phyloP scores from a whole-genome alignment of 139 green algal genomes.

The Closterium sp. region DNA sequence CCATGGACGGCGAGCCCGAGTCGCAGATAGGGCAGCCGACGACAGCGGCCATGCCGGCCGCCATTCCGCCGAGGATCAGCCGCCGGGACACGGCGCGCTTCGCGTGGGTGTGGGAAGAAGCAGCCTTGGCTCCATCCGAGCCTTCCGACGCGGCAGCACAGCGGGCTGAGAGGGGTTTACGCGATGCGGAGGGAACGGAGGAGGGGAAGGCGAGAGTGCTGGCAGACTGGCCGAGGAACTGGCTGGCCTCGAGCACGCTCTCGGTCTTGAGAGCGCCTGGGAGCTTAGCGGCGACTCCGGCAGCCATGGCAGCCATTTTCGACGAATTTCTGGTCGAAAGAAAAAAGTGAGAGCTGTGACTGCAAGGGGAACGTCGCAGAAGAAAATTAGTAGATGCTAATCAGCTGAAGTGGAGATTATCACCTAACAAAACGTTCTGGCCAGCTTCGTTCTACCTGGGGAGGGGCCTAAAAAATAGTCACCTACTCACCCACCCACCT shows the following conservation, averaged over 20 bases:
- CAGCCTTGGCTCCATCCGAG: background rate
- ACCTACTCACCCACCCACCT: background rate
- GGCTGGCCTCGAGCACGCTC: background rate
- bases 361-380: background rate
- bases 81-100: background rate
- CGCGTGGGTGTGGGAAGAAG: background rate
- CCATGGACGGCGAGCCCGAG: background rate
- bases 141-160: background rate
- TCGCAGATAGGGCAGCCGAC: slow-evolving; percentile 16
- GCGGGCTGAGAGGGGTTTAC: background rate
- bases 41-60: slow-evolving; percentile 2
- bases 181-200: background rate
- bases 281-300: background rate
- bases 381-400: background rate
- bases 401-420: background rate
- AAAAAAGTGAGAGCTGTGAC: background rate
- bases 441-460: background rate
- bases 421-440: background rate
- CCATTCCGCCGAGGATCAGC: slow-evolving; percentile 9
- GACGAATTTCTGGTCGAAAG: background rate
- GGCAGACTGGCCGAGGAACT: background rate
- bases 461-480: background rate
- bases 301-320: background rate
- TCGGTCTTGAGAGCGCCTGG: background rate
- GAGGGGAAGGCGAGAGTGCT: background rate